Evolutionary conservation across 805 yeast genomes (phyloP), one percentile per base, ranked within the genome.

Genomic region (Kodamaea neixiangensis): DNA sequence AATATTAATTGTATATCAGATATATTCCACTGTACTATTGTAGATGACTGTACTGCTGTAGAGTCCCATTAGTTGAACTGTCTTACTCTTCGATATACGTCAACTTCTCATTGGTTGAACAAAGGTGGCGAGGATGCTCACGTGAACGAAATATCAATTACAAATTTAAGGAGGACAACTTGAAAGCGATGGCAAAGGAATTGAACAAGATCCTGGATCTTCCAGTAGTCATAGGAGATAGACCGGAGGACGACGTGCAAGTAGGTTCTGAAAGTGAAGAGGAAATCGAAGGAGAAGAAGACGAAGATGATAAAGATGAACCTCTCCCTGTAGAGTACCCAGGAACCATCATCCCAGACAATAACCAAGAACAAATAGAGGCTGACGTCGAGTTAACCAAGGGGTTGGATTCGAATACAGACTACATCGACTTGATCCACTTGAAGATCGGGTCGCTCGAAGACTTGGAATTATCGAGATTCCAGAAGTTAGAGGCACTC

Each of bases 361-460:
- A 69, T 1, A 59, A 69, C 46, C 75, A 75, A 0, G 87, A 86
- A 39, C 69, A 70, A 29, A 79, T 87, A 41, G 87, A 82, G 7
- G 83, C 91, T 0, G 96, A 89, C 67, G 74, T 67, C 6, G 91
- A 87, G 48, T 67, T 88, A 48, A 79, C 91, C 0, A 69, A 67
- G 3, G 85, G 78, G 49, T 67, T 77, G 33, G 82, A 81, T 0
- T 71, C 73, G n/a, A 87, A 87, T 55, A 70, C 81, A 0, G 84
- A 78, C 20, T 77, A 76, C 25, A 70, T 89, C 33, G 90, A 86
- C 47, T 68, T 89, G 55, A 74, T 86, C 15, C 96, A 89, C 62
- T 68, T 86, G 63, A 87, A 87, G 67, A 82, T 89, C 38, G 61
- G 73, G 7, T 79, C 87, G 0, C 60, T 90, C 60, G 85, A 82